These are phyloP conservation scores for Quercus lobata DNA, from an alignment of 331 rosid genomes.

Conservation along the genomic window DNA sequence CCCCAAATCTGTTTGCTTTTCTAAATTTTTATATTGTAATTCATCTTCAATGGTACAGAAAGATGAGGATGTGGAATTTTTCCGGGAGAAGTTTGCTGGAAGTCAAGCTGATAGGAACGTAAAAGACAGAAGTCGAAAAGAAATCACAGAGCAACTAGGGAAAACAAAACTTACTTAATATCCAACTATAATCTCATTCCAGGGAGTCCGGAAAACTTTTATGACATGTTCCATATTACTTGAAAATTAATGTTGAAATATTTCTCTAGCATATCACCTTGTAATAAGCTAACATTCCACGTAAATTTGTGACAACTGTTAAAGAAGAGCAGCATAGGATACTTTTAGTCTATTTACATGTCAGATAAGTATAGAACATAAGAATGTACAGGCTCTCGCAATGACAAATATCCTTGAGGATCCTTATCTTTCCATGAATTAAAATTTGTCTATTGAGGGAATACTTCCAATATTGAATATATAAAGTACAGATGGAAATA, in stretches of 20 bases:
- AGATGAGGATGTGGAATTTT: slow-evolving; percentile 78
- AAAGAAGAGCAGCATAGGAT: background rate
- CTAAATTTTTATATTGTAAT: background rate
- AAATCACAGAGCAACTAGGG: slow-evolving; percentile 31
- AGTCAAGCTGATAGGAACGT: slow-evolving; percentile 32
- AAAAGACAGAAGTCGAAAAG: slow-evolving; percentile 11
- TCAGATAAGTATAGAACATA: background rate
- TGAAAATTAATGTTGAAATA: too few species aligned
- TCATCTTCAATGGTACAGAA: slow-evolving; percentile 35
- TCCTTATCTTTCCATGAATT: background rate
- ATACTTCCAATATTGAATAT: background rate
- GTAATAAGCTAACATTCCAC: background rate
- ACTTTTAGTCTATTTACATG: background rate
- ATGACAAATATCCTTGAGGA: background rate
- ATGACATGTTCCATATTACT: background rate
- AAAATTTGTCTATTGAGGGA: background rate
- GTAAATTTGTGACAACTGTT: background rate
- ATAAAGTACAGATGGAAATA: background rate
- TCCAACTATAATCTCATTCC: background rate
- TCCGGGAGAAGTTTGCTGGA: slow-evolving; percentile 76
- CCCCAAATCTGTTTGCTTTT: slow-evolving; percentile 1
- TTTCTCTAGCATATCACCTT: too few species aligned
- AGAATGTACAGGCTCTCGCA: background rate
- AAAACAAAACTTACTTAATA: slow-evolving; percentile 33
- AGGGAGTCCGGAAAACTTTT: background rate